Percentiles rank a stretch among this genome's conserved stretches.
Evolutionary conservation across 2,329 filamentous ascomycete species (phyloP).

Genomic region (Aspergillus pseudonomiae): DNA sequence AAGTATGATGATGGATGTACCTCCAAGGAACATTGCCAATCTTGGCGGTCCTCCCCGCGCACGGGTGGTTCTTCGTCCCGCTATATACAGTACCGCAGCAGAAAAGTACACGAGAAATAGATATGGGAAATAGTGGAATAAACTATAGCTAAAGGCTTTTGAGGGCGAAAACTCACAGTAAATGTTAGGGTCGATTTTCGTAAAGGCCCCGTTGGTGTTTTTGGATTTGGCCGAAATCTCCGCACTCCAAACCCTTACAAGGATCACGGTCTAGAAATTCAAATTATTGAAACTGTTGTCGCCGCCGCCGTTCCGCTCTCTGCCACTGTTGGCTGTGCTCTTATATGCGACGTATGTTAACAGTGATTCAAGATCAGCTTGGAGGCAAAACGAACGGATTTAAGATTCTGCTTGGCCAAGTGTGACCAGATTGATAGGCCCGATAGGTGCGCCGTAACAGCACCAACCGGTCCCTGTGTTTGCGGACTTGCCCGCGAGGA

Average conservation of each 20-base stretch:
- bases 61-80: neutral
- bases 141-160: neutral
- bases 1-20: slow-evolving; percentile 5
- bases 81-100: neutral
- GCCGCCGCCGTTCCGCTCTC: neutral
- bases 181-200: neutral
- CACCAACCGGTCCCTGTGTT: neutral
- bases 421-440: neutral
- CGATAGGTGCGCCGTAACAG: neutral
- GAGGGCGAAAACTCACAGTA: neutral
- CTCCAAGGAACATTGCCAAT: neutral
- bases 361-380: neutral
- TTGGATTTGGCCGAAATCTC: neutral
- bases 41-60: neutral
- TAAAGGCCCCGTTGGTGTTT: neutral
- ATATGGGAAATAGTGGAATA: neutral
- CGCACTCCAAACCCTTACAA: neutral
- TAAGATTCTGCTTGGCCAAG: neutral
- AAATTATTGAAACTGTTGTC: neutral
- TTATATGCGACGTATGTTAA: neutral
- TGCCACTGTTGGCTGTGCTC: neutral
- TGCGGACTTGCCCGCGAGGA: neutral
- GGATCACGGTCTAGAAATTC: neutral
- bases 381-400: neutral
- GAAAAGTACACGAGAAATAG: neutral